phyloP scores from a whole-genome alignment of 805 yeast species.

The Suhomyces sp. region DNA sequence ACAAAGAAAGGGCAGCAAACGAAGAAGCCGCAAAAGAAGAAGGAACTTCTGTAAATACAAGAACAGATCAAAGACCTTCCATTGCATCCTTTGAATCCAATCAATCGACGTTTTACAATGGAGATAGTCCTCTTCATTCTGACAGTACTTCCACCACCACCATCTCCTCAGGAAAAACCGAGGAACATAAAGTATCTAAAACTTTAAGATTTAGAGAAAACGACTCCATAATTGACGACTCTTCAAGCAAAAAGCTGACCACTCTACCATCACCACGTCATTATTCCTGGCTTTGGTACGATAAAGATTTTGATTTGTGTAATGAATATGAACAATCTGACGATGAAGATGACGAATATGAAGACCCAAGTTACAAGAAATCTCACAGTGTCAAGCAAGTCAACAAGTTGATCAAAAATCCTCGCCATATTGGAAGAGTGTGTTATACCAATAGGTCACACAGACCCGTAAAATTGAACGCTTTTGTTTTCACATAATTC shows the following conservation, averaged over 20 bases:
- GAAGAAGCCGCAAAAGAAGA: not conserved
- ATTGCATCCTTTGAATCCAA: constrained; percentile 7
- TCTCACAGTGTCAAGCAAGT: constrained; percentile 23
- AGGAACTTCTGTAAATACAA: not conserved
- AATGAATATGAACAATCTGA: constrained; percentile 18
- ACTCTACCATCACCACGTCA: constrained; percentile 7
- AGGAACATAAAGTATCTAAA: constrained; percentile 3
- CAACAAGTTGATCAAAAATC: constrained; percentile 18
- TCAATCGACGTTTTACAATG: constrained; percentile 5
- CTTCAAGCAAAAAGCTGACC: not conserved
- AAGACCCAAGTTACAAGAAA: constrained; percentile 3
- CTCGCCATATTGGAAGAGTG: constrained; percentile 15
- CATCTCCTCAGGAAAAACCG: constrained; percentile 1
- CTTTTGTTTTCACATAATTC: constrained; percentile 13
- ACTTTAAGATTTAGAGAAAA: constrained; percentile 16
- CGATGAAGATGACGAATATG: constrained; percentile 12
- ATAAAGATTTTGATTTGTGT: constrained; percentile 24
- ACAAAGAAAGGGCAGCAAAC: not conserved
- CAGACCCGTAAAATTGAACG: constrained; percentile 15
- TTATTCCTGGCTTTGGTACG: constrained; percentile 34
- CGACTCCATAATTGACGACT: constrained; percentile 15
- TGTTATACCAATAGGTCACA: constrained; percentile 25
- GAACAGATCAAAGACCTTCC: constrained; percentile 4
- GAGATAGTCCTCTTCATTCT: constrained; percentile 4
- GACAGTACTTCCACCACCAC: constrained; percentile 6